Evolutionary conservation across 169 alveolate genomes (phyloP), one percentile per base, ranked within the genome.

Genomic region (Cryptosporidium canis): DNA sequence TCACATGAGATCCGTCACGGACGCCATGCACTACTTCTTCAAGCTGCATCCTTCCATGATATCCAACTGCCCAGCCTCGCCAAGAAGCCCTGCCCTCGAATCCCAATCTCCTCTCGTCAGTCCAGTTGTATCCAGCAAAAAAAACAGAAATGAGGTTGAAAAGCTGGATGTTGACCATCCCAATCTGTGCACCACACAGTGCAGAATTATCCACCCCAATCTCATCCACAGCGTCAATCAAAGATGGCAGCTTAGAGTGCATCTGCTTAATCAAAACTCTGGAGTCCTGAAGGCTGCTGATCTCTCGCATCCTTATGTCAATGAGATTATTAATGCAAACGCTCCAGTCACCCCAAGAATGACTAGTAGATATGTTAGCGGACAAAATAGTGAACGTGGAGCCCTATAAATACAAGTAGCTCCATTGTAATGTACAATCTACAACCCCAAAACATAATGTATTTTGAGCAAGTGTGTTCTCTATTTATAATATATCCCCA

Each of bases 181-280:
- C 35, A 77, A 77, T 55, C 45, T 77, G 11, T 77, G 87, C 45
- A 77, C 87, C 12, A 77, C 72, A 8, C 87, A 77, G 18, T 27
- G 58, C n/a, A 55, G 87, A 11, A 58, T 77, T 11, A 77, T 77
- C 58, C 87, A 77, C 37, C 87, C 87, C 27, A 77, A 77, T 77
- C 87, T 77, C 16, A 44, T 77, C 18, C 87, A 77, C 9, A 77
- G 77, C 37, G 72, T 77, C 1, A 77, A 77, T 29, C 87, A 77
- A 61, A 77, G 87, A 43, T 77, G 87, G 87, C 87, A 77, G 37
- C 24, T 77, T 9, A 77, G 87, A 77, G 87, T 77, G 7, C 87
- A 77, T 41, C 47, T 77, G 24, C 43, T 77, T n/a, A 77, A 77
- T 9, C 70, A 77, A 21, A 77, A 77, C 27, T 58, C 72, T 18